phyloP scores from a whole-genome alignment of 2,329 filamentous ascomycete species.

The Aureobasidium vineae region DNA sequence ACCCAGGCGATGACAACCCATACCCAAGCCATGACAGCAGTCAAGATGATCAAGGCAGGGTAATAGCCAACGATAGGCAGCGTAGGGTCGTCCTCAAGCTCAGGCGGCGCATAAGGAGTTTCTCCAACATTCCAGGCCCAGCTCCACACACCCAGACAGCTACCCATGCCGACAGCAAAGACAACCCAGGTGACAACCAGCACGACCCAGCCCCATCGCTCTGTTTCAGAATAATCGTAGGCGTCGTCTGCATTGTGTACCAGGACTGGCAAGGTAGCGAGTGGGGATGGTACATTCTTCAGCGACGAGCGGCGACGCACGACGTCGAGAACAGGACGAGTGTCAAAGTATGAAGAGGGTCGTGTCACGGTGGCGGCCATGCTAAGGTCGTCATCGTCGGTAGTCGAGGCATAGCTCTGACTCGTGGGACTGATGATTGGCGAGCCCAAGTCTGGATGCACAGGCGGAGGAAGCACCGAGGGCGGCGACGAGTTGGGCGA shows the following conservation, averaged over 20 bases:
- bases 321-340: conserved; percentile 29
- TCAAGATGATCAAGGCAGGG: conserved; percentile 87
- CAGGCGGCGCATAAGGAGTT: conserved; percentile 91
- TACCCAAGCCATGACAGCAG: conserved; percentile 96
- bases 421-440: conserved; percentile 47
- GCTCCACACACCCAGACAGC: conserved; percentile 90
- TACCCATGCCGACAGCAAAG: conserved; percentile 95
- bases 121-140: conserved; percentile 99
- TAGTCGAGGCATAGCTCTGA: conserved; percentile 65
- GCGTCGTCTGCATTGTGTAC: conserved; percentile 47
- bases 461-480: conserved; percentile 14
- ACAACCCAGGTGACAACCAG: conserved; percentile 89
- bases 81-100: conserved; percentile 91
- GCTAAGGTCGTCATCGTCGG: conserved; percentile 71
- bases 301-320: conserved; percentile 29
- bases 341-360: conserved; percentile 34
- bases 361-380: conserved; percentile 31
- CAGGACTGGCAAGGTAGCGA: conserved; percentile 31
- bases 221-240: conserved; percentile 92
- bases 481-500: conserved; percentile 23
- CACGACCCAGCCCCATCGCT: conserved; percentile 98
- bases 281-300: conserved; percentile 29
- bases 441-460: conserved; percentile 24
- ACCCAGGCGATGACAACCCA: conserved; percentile 98
- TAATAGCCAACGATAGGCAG: conserved; percentile 97